Evolutionary conservation across 2,329 filamentous ascomycete genomes (phyloP).

Genomic region (Colletotrichum tofieldiae): DNA sequence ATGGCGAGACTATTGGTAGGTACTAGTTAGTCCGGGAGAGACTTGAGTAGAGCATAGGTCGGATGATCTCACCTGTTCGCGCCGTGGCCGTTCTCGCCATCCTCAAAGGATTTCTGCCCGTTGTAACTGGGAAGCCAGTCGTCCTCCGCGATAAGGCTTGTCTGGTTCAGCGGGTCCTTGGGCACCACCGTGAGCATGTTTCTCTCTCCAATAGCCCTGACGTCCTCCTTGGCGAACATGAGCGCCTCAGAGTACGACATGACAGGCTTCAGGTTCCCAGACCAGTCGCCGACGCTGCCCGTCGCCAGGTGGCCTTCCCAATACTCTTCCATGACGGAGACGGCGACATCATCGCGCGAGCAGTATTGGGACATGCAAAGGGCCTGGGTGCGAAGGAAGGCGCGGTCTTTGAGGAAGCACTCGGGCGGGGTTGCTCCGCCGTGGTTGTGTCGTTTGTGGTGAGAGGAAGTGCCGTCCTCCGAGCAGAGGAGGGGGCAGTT

Average conservation of each 20-base stretch:
- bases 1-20: slow-evolving; percentile 46
- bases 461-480: background rate
- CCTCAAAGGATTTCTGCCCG: slow-evolving; percentile 66
- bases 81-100: slow-evolving; percentile 55
- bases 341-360: slow-evolving; percentile 31
- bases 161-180: slow-evolving; percentile 49
- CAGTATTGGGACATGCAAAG: slow-evolving; percentile 54
- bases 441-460: background rate
- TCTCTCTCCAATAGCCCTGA: slow-evolving; percentile 17
- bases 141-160: slow-evolving; percentile 49
- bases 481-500: slow-evolving; percentile 41
- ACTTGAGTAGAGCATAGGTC: background rate
- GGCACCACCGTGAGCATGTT: slow-evolving; percentile 17
- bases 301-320: slow-evolving; percentile 52
- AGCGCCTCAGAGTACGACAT: slow-evolving; percentile 45
- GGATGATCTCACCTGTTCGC: slow-evolving; percentile 26
- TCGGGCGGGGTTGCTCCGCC: slow-evolving; percentile 40
- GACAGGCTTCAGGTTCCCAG: slow-evolving; percentile 45
- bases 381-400: slow-evolving; percentile 52
- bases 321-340: slow-evolving; percentile 48
- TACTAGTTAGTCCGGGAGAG: background rate
- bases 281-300: slow-evolving; percentile 47
- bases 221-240: slow-evolving; percentile 5
- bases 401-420: slow-evolving; percentile 50
- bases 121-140: slow-evolving; percentile 62